These are phyloP conservation scores for Boletus tylopilopsis DNA, from an alignment of 768 basidiomycete genomes.

Conservation along the genomic window DNA sequence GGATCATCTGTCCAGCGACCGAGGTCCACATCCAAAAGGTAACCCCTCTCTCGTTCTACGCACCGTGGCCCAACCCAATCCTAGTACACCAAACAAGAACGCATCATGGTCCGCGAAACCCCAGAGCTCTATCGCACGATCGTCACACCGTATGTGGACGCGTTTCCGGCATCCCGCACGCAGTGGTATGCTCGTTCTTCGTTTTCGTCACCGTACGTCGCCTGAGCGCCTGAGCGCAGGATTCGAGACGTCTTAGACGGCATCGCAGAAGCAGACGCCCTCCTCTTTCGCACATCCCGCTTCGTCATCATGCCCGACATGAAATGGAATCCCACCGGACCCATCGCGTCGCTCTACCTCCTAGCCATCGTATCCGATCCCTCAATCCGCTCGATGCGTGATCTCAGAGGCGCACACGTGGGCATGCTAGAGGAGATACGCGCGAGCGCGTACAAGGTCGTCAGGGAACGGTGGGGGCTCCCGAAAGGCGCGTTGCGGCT, in stretches of 20 bases:
- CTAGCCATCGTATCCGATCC: constrained; percentile 67
- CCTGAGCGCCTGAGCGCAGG: too few species aligned
- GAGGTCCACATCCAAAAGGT: constrained; percentile 82
- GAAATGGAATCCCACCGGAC: constrained; percentile 90
- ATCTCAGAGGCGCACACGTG: constrained; percentile 63
- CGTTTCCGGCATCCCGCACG: constrained; percentile 72
- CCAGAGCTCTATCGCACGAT: constrained; percentile 66
- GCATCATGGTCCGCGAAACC: constrained; percentile 77
- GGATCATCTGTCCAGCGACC: constrained; percentile 86
- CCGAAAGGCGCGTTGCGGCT: constrained; percentile 60
- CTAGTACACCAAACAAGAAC: constrained; percentile 74
- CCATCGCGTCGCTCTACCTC: constrained; percentile 70
- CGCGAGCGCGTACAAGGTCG: constrained; percentile 48
- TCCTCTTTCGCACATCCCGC: constrained; percentile 59
- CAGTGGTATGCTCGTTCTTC: constrained; percentile 54
- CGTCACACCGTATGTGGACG: constrained; percentile 74
- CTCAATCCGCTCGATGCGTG: constrained; percentile 68
- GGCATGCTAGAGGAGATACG: constrained; percentile 64
- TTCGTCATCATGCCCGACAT: constrained; percentile 91
- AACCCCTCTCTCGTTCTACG: not conserved
- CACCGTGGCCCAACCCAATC: too few species aligned
- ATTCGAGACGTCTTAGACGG: constrained; percentile 82
- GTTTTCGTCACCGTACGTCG: too few species aligned
- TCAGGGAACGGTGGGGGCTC: constrained; percentile 64
- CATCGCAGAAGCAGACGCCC: constrained; percentile 65